Conservation (phyloP, 1,139 yeast genomes). For the Kodamaea anthophila region DNA sequence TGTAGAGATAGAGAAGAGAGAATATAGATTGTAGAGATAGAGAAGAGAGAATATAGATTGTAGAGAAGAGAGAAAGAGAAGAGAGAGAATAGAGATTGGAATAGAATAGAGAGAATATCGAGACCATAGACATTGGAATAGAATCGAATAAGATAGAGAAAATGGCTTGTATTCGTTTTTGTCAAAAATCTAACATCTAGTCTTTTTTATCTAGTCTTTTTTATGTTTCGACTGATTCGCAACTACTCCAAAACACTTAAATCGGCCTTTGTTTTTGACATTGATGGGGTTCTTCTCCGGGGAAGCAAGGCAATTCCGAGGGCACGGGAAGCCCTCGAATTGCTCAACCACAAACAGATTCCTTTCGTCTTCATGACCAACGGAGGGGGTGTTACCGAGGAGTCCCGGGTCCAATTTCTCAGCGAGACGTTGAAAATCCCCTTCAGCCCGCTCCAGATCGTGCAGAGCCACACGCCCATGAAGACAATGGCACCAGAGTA, state of each 20-base stretch:
- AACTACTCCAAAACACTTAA: slow-evolving; percentile 1
- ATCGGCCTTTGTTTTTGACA: slow-evolving; percentile 48
- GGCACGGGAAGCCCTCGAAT: slow-evolving; percentile 59
- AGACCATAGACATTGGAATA: no score
- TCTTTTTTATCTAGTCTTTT: background rate
- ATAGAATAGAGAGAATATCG: no score
- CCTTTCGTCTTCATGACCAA: slow-evolving; percentile 87
- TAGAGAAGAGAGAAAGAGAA: no score
- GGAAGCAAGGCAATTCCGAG: slow-evolving; percentile 65
- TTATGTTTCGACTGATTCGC: slow-evolving; percentile 1
- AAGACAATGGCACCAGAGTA: slow-evolving; percentile 49
- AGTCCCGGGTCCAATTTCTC: slow-evolving; percentile 51
- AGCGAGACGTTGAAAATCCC: slow-evolving; percentile 44
- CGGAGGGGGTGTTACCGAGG: slow-evolving; percentile 85
- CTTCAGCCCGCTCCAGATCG: slow-evolving; percentile 59
- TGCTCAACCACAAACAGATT: slow-evolving; percentile 48
- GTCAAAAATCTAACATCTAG: no score
- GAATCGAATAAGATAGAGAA: no score
- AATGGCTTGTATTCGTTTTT: no score
- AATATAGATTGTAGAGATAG: no score
- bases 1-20: no score
- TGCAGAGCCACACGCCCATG: slow-evolving; percentile 92
- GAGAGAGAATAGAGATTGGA: no score
- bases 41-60: no score
- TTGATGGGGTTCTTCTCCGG: slow-evolving; percentile 89